A percentile compares a stretch with the other conserved stretches of the same genome.
Conservation (phyloP, 129 eudicot species). For the Artemisia tridentata region DNA sequence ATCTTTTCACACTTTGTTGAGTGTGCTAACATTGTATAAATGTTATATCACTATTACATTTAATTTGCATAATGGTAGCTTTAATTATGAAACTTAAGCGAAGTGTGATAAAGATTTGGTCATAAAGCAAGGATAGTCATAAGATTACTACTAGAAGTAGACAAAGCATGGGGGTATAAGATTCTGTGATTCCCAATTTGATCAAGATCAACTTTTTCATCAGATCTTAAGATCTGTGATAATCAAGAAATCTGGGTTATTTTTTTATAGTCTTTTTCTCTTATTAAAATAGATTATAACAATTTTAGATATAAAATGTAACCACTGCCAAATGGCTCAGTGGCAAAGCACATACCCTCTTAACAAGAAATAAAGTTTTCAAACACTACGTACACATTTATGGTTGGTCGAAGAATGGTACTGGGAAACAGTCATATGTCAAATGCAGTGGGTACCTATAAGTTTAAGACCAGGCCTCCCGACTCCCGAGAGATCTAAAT, state of each 20-base stretch:
- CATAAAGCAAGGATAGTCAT: slow-evolving; percentile 22
- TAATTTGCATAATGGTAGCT: slow-evolving; percentile 16
- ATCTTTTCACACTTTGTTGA: slow-evolving; percentile 6
- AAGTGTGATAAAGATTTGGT: slow-evolving; percentile 15
- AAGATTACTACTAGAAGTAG: slow-evolving; percentile 27
- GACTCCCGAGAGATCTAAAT: too few species aligned
- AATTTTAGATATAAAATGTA: too few species aligned
- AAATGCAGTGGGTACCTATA: too few species aligned
- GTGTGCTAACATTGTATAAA: neutral
- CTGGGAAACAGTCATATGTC: too few species aligned
- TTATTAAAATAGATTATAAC: neutral
- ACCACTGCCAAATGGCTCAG: too few species aligned
- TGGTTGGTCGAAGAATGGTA: too few species aligned
- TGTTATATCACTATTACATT: slow-evolving; percentile 5
- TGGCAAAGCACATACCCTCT: too few species aligned
- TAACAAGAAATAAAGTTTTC: too few species aligned
- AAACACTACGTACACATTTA: too few species aligned
- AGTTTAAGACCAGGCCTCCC: too few species aligned
- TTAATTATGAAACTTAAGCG: slow-evolving; percentile 6
- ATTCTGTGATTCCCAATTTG: slow-evolving; percentile 27
- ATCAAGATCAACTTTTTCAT: slow-evolving; percentile 24
- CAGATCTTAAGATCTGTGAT: slow-evolving; percentile 7
- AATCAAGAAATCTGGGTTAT: slow-evolving; percentile 6
- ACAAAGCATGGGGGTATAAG: slow-evolving; percentile 37
- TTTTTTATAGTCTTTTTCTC: slow-evolving; percentile 1